A percentile compares a stretch with the other conserved stretches of the same genome.
These are phyloP conservation scores for Limonium bicolor DNA, from an alignment of 148 eudicot species.

Conservation along the genomic window DNA sequence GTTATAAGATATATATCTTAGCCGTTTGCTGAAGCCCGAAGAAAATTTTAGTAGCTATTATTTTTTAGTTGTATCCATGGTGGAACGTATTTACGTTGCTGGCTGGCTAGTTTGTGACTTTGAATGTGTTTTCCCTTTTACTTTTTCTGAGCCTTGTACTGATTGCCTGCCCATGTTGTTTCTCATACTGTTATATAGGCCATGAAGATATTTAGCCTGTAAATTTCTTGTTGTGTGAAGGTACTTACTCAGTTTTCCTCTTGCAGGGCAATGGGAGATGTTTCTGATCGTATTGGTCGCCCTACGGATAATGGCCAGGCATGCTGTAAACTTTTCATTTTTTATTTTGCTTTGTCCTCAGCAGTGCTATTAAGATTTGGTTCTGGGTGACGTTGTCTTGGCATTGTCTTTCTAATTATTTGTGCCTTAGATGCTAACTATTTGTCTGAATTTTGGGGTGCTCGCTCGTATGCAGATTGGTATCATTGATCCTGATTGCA, in stretches of 20 bases:
- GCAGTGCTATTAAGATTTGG: not conserved
- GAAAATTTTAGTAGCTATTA: too few relatives aligned
- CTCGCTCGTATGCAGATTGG: constrained; percentile 61
- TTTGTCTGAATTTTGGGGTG: not conserved
- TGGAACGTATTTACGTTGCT: too few relatives aligned
- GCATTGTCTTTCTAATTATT: not conserved
- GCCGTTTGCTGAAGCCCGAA: too few relatives aligned
- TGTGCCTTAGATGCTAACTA: not conserved
- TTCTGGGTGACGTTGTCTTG: not conserved
- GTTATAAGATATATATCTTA: too few relatives aligned
- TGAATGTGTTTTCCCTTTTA: too few relatives aligned
- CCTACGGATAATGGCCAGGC: constrained; percentile 98
- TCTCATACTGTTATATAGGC: not conserved
- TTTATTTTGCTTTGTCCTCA: not conserved
- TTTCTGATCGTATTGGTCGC: constrained; percentile 93
- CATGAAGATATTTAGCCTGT: not conserved
- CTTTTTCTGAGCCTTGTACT: too few relatives aligned
- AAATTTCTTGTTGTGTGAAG: not conserved
- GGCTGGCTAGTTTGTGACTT: too few relatives aligned
- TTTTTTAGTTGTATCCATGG: too few relatives aligned
- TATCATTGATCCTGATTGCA: constrained; percentile 97
- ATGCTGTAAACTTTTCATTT: not conserved
- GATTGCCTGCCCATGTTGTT: too few relatives aligned
- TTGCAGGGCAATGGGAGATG: constrained; percentile 95
- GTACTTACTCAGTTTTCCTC: constrained; percentile 4